phyloP scores from a whole-genome alignment of 2,329 filamentous ascomycete species.

The Chrysosporium keratinophilum region DNA sequence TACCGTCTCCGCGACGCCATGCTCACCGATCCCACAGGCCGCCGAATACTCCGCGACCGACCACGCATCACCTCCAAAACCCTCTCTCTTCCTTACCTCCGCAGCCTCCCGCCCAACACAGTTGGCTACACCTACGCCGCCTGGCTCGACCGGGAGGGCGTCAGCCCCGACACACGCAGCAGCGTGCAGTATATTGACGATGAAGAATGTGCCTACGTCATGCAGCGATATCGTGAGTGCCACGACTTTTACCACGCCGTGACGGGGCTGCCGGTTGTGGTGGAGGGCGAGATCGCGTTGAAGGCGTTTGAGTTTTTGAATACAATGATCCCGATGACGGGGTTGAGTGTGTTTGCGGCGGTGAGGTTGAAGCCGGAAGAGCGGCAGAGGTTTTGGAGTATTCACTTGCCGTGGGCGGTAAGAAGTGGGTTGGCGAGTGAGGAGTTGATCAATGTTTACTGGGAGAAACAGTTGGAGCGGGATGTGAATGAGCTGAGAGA shows the following conservation, averaged over 20 bases:
- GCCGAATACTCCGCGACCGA: slow-evolving; percentile 79
- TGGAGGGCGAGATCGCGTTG: slow-evolving; percentile 95
- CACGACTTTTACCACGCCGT: slow-evolving; percentile 97
- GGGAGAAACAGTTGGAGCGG: slow-evolving; percentile 85
- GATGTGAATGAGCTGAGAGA: slow-evolving; percentile 65
- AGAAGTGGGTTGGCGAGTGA: slow-evolving; percentile 65
- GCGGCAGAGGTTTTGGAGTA: slow-evolving; percentile 52
- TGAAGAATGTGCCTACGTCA: slow-evolving; percentile 92
- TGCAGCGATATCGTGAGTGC: slow-evolving; percentile 94
- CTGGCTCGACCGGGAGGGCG: slow-evolving; percentile 91
- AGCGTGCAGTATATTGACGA: slow-evolving; percentile 85
- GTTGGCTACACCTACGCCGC: slow-evolving; percentile 73
- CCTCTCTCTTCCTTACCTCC: slow-evolving; percentile 58
- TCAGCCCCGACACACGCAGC: slow-evolving; percentile 79
- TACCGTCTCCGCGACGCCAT: slow-evolving; percentile 83
- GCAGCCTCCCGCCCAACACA: slow-evolving; percentile 58
- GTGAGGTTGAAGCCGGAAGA: slow-evolving; percentile 54
- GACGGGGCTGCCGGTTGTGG: slow-evolving; percentile 76
- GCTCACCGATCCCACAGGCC: slow-evolving; percentile 72
- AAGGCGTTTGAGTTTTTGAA: slow-evolving; percentile 98
- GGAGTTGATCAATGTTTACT: slow-evolving; percentile 91
- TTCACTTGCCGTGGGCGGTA: slow-evolving; percentile 78
- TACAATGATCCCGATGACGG: slow-evolving; percentile 90
- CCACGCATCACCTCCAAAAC: slow-evolving; percentile 73
- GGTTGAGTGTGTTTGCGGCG: slow-evolving; percentile 65